Base-by-base conservation (phyloP, 2,329 filamentous ascomycete genomes). In the Monosporascus sp. region DNA sequence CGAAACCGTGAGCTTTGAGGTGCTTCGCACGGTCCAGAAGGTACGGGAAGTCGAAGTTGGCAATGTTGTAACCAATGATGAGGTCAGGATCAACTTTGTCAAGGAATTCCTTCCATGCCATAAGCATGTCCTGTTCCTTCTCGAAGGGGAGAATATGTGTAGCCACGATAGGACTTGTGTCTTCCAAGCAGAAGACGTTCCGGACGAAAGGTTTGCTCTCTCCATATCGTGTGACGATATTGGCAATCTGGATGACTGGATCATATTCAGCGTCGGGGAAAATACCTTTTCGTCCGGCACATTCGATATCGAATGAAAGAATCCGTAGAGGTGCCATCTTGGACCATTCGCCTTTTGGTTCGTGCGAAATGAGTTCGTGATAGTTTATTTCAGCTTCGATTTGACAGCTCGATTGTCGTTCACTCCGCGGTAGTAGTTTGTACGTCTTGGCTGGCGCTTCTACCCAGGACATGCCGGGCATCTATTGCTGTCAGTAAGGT, bases 21-120 rank as follows among this genome's bases (percentile, higher is more conserved):
- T 96, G 86, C 60, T 81, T 89, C 9, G 92, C 94, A 46, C 94
- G 84, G 52, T 96, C 89, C 11, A 99, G 79, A 0, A 99, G 81
- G 67, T 99, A 99, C 0, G 93, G 93, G 59, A 99, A 97, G 76
- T 99, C 94, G 72, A 99, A 99, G 74, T 99, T 99, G 67, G 89
- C 78, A 73, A 96, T 99, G 71, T 99, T 99, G 85, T 99, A 99
- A 46, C 94, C 94, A 52, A 95, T 99, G 65, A 99, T 96, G 59
- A 99, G 89, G 73, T 99, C 94, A 0, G 94, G 93, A 61, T 99
- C 94, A 1, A 94, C 90, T 63, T 90, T 85, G 62, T 95, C 80
- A 17, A 99, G 72, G 60, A 99, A 99, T 55, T 95, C 81, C 64
- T 89, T 86, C 94, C 94, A 99, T 43, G 86, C 84, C 72, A 87